Evolutionary conservation across 106 monocot genomes (phyloP).

Genomic region (Phalaenopsis aphrodite): DNA sequence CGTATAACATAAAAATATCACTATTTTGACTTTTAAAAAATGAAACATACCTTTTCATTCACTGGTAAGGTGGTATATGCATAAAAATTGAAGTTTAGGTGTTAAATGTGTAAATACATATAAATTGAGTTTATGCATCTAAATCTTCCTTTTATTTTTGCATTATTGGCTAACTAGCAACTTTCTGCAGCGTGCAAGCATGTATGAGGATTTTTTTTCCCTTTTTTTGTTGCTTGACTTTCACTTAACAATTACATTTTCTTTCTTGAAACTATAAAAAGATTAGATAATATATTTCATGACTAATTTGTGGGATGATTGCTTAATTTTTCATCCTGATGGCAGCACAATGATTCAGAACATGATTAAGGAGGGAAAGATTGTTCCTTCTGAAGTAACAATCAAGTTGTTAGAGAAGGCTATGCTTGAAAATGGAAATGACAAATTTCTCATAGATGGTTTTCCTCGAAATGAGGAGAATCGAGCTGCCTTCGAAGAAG

Average conservation of each 20-base stretch:
- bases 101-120: too few relatives aligned
- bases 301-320: neutral
- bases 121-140: too few relatives aligned
- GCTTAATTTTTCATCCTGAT: neutral
- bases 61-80: too few relatives aligned
- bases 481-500: constrained; percentile 71
- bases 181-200: neutral
- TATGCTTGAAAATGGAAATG: constrained; percentile 65
- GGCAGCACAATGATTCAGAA: constrained; percentile 77
- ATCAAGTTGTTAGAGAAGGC: constrained; percentile 72
- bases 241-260: neutral
- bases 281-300: neutral
- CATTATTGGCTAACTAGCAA: neutral
- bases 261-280: neutral
- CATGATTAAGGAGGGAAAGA: constrained; percentile 90
- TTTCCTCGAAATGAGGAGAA: constrained; percentile 92
- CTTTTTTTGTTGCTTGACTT: neutral
- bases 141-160: too few relatives aligned
- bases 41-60: too few relatives aligned
- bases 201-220: neutral
- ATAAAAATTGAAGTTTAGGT: too few relatives aligned
- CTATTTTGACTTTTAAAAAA: too few relatives aligned
- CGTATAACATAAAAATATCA: too few relatives aligned
- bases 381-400: constrained; percentile 84
- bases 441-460: constrained; percentile 89